These are phyloP conservation scores for Avena eriantha DNA, from an alignment of 176 grass and related monocot species.

Conservation along the genomic window DNA sequence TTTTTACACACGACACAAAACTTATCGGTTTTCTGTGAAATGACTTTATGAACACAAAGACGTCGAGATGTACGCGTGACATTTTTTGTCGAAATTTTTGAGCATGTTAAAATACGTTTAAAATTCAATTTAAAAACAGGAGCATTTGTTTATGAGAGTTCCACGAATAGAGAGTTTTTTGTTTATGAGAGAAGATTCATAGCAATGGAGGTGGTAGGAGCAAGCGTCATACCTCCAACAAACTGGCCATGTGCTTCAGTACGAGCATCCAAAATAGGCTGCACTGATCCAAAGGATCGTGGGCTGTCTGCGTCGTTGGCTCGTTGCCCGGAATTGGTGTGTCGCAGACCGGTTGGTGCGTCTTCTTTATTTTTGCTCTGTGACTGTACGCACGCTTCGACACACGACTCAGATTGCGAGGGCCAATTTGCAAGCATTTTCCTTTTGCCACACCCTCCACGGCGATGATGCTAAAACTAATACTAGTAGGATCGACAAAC, in stretches of 20 bases:
- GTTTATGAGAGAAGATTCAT: no score
- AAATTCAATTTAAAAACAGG: no score
- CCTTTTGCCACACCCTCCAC: not conserved
- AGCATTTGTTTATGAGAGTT: no score
- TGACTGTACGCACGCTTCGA: not conserved
- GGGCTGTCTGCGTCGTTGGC: slow-evolving; percentile 9
- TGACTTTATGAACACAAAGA: no score
- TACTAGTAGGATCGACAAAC: no score
- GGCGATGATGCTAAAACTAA: not conserved
- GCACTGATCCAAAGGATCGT: slow-evolving; percentile 2
- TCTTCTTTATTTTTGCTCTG: slow-evolving; percentile 29
- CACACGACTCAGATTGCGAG: not conserved
- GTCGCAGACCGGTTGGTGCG: slow-evolving; percentile 34
- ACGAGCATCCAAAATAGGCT: slow-evolving; percentile 25
- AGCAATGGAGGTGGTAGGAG: no score
- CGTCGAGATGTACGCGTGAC: no score
- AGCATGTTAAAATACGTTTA: no score
- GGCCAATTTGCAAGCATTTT: not conserved
- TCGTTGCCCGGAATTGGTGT: not conserved
- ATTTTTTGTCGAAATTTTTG: no score
- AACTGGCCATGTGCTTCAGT: slow-evolving; percentile 32
- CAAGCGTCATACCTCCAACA: not conserved
- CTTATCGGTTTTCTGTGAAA: no score
- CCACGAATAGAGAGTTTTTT: no score
- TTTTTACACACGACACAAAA: no score